Base-by-base conservation (phyloP, 116 monocot genomes). In the Dioscorea cayenensis region DNA sequence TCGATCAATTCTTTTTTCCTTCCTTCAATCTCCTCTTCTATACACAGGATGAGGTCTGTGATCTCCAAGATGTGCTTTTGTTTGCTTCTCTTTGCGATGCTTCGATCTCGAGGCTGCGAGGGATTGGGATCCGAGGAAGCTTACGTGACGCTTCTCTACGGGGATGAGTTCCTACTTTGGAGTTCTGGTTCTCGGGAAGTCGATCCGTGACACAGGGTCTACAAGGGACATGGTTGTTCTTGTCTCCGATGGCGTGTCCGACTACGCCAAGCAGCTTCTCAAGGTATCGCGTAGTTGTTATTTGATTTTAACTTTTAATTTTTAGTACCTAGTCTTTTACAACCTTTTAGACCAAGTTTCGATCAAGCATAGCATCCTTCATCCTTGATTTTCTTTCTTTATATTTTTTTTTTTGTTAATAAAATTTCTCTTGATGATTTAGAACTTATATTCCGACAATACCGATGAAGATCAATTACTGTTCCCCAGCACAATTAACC, bases 101-200 rank as follows among this genome's bases (percentile, higher is more conserved):
- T 67, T 14, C 62, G 67, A n/a, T 61, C 66, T 29, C 74, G 49
- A 22, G 29, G 36, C 7, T 49, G 79, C 25, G 49, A 36, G 51
- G 65, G 63, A 13, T 59, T 35, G 65, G 69, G 75, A 51, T 73
- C 81, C 25, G 4, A 55, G 62, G 90, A 92, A 70, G 97, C 94
- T 2, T 99, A 93, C 68, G 94, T 77, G 51, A 93, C 97, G 2
- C 94, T 99, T 9, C 81, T 99, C 18, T 93, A 99, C 51, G 93
- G 97, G 10, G 94, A 99, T 65, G 93, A 99, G 80, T 99, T 93
- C 83, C 81, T 99, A 22, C 83, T 99, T n/a, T 8, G 93, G 97
- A 3, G 97, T 90, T 35, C 80, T 94, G n/a, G 93, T 99, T n/a
- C 85, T 99, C 11, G 97, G 97, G 49, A 99, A 94, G 81, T 99